These are phyloP conservation scores for Xylaria polymorpha DNA, from an alignment of 2,329 filamentous ascomycete species.

Conservation along the genomic window DNA sequence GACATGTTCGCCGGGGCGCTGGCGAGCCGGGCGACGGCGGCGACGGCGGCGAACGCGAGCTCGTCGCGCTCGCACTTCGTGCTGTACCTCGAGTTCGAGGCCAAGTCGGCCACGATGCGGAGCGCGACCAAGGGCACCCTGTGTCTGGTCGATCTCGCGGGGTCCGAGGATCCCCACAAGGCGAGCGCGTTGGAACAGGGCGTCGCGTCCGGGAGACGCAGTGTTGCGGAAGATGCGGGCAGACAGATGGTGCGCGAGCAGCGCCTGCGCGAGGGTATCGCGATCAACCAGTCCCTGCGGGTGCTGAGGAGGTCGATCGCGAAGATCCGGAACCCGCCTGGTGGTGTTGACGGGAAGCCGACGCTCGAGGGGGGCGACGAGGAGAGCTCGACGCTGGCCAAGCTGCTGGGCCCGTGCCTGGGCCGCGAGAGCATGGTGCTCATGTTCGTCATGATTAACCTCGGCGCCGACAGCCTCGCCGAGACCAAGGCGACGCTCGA, in stretches of 20 bases:
- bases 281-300: conserved; percentile 43
- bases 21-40: conserved; percentile 87
- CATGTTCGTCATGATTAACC: conserved; percentile 49
- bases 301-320: conserved; percentile 8
- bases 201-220: background rate
- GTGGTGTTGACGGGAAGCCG: conserved; percentile 5
- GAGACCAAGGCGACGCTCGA: conserved; percentile 39
- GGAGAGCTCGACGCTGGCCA: conserved; percentile 38
- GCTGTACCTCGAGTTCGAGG: conserved; percentile 83
- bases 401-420: conserved; percentile 43
- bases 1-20: conserved; percentile 80
- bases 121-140: conserved; percentile 89
- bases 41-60: conserved; percentile 91
- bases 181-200: background rate
- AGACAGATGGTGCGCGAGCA: conserved; percentile 3
- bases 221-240: background rate
- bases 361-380: conserved; percentile 31
- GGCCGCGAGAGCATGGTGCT: conserved; percentile 44
- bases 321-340: conserved; percentile 19
- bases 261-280: conserved; percentile 38
- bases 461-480: conserved; percentile 24
- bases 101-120: conserved; percentile 64
- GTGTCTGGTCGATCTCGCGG: conserved; percentile 79
- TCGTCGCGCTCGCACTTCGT: conserved; percentile 94
- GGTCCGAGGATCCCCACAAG: conserved; percentile 25